A percentile compares a stretch with the other conserved stretches of the same genome.
These are phyloP conservation scores for Kodamaea sp. DNA, from an alignment of 1,139 yeast species.

Conservation along the genomic window DNA sequence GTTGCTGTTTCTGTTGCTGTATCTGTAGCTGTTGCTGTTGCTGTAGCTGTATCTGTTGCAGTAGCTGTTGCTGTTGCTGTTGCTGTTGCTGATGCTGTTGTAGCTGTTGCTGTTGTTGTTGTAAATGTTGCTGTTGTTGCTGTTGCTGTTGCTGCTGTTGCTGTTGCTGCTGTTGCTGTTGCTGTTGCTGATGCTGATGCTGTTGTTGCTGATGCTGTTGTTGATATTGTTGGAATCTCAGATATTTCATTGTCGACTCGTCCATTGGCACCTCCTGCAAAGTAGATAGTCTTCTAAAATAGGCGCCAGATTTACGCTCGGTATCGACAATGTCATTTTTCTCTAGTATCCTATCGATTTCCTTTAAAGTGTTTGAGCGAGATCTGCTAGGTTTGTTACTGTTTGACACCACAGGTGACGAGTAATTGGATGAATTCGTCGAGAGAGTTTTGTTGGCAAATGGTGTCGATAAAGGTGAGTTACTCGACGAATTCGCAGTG, in stretches of 20 bases:
- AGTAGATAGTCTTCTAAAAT: slow-evolving; percentile 67
- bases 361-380: slow-evolving; percentile 39
- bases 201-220: background rate
- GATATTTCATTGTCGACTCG: slow-evolving; percentile 16
- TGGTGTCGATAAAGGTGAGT: slow-evolving; percentile 13
- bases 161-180: slow-evolving; percentile 4
- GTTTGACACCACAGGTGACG: slow-evolving; percentile 1
- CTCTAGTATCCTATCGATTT: slow-evolving; percentile 39
- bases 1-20: background rate
- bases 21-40: slow-evolving; percentile 5
- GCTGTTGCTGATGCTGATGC: background rate
- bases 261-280: slow-evolving; percentile 55
- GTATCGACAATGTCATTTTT: slow-evolving; percentile 40
- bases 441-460: slow-evolving; percentile 4
- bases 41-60: slow-evolving; percentile 1
- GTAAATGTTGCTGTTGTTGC: slow-evolving; percentile 1
- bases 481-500: slow-evolving; percentile 13
- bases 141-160: slow-evolving; percentile 5
- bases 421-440: slow-evolving; percentile 3
- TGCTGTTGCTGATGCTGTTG: slow-evolving; percentile 4
- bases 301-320: slow-evolving; percentile 58
- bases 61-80: slow-evolving; percentile 4
- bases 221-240: background rate
- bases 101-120: slow-evolving; percentile 1
- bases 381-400: slow-evolving; percentile 21